Conservation (phyloP, 2,329 filamentous ascomycete species). For the Fusarium sp. region DNA sequence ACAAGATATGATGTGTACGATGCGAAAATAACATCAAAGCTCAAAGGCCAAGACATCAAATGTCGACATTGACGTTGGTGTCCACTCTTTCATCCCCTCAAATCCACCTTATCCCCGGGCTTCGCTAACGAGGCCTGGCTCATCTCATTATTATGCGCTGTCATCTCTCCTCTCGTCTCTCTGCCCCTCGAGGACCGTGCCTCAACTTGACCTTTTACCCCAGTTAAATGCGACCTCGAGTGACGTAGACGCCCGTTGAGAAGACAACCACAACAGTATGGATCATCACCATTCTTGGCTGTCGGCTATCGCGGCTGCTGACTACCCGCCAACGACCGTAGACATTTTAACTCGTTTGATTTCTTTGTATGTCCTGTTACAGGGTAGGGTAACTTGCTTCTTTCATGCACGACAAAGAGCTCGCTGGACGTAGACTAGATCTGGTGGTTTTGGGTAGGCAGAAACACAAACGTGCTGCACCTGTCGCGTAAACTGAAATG, state of each 20-base stretch:
- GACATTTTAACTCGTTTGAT: not conserved
- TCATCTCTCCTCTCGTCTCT: not conserved
- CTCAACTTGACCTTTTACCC: not conserved
- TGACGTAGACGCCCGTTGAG: slow-evolving; percentile 13
- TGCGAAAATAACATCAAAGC: too few species aligned
- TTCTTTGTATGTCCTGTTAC: not conserved
- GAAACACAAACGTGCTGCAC: not conserved
- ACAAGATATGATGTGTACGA: too few species aligned
- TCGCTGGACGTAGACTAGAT: not conserved
- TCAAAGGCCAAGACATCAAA: too few species aligned
- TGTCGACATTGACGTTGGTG: not conserved
- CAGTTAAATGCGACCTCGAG: slow-evolving; percentile 7
- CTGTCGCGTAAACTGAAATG: not conserved
- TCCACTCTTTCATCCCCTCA: not conserved
- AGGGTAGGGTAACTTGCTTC: not conserved
- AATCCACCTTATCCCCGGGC: slow-evolving; percentile 17
- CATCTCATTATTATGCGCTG: slow-evolving; percentile 9
- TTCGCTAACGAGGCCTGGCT: not conserved
- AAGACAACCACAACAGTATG: slow-evolving; percentile 1
- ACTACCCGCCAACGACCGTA: not conserved
- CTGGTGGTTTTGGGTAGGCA: not conserved
- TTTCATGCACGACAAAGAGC: not conserved
- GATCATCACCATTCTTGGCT: not conserved
- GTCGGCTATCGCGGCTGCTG: slow-evolving; percentile 21
- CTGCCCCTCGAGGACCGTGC: not conserved